Evolutionary conservation across 2,329 filamentous ascomycete species (phyloP), one percentile per base, ranked within the genome.

Genomic region (Purpureocillium takamizusanense): DNA sequence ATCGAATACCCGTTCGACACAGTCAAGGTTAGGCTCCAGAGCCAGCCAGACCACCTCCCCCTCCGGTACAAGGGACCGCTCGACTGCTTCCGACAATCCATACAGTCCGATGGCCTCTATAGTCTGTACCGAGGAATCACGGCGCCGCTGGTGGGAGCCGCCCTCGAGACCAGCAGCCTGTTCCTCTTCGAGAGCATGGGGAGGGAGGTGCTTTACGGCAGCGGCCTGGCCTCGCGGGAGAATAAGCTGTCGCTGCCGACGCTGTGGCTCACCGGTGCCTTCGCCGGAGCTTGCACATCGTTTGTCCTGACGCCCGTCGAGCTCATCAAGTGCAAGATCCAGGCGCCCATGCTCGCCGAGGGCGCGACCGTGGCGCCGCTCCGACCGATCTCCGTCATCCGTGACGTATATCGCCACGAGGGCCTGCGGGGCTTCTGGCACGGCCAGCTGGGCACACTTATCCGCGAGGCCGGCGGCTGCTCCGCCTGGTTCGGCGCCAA

Each of bases 1-100:
- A 90, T 98, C 56, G 92, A 98, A 61, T 98, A 95, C 59, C 92
- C 92, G 17, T 98, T 98, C 64, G 92, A 98, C 64, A 98, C 92
- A 0, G 82, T 98, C 60, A 98, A 98, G 66, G 92, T 98, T 43
- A 85, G 92, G 31, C 76, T 98, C 10, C 92, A 98, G 60, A 92
- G 90, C n/a, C 90, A 97, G 60, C 86, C 88, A 27, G 83, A 90
- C 59, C 78, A 83, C 51, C 70, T 87, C 3, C 88, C 87, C 13
- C 75, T 89, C 15, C 81, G 76, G 43, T 97, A 95, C 61, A 78
- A 67, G 6, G 92, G 92, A 0, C 90, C 92, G 0, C 54, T 95
- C 46, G 92, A 98, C 65, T 97, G 92, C 65, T 95, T 98, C 64
- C 76, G 79, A 51, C 84, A 97, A 66, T 88, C 87, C 8, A 70